Percentiles rank a stretch among this genome's conserved stretches.
These are phyloP conservation scores for Thuidium tamariscinum DNA, from an alignment of 225 moss, liverwort and hornwort genomes.

Conservation along the genomic window DNA sequence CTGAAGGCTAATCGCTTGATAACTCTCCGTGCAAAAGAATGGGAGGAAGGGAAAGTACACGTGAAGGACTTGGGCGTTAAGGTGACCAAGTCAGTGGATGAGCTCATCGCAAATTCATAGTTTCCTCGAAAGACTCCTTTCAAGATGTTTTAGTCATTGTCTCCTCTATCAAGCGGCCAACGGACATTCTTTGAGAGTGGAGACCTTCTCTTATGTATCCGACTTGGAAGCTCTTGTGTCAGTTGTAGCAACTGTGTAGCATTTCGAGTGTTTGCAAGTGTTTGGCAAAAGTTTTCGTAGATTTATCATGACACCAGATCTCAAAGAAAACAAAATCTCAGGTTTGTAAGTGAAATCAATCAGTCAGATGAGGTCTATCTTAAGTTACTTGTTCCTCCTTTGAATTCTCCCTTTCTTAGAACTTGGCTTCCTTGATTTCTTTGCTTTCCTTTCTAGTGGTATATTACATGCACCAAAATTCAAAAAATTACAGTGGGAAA, in stretches of 20 bases:
- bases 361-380: background rate
- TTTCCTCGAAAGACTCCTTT: background rate
- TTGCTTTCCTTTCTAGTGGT: too few species aligned
- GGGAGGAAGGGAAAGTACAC: too few species aligned
- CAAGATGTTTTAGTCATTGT: background rate
- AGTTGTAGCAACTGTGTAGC: background rate
- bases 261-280: background rate
- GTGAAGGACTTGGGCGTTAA: too few species aligned
- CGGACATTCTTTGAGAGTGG: background rate
- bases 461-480: too few species aligned
- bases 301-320: background rate
- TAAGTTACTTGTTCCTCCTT: background rate
- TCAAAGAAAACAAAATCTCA: background rate
- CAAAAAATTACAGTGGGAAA: too few species aligned
- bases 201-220: background rate
- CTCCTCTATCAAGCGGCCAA: background rate
- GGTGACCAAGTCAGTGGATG: slow-evolving; percentile 47
- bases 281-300: background rate
- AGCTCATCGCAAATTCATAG: slow-evolving; percentile 17
- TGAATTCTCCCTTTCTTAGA: background rate
- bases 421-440: too few species aligned
- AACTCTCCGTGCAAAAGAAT: too few species aligned
- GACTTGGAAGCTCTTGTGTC: background rate
- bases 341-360: background rate
- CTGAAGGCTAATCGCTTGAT: too few species aligned